phyloP scores from a whole-genome alignment of 306 rosid genomes.

The Quercus mongolica region DNA sequence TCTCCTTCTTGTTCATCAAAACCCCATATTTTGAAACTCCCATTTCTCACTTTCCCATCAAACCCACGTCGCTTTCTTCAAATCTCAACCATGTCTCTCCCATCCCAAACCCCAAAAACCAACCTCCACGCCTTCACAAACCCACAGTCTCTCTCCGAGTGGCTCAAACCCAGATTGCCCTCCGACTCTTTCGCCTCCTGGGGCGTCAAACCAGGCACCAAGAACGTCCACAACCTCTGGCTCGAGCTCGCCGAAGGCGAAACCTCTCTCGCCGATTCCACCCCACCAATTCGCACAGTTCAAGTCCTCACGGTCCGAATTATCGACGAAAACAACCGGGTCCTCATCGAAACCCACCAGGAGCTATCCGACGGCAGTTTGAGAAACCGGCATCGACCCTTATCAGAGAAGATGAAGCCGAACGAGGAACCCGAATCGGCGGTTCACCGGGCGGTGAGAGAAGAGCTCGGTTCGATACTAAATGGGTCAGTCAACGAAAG shows the following conservation, averaged over 20 bases:
- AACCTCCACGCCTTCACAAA: constrained; percentile 47
- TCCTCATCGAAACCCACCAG: constrained; percentile 70
- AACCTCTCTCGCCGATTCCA: constrained; percentile 66
- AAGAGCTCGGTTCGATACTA: constrained; percentile 78
- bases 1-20: neutral
- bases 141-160: constrained; percentile 74
- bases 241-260: constrained; percentile 86
- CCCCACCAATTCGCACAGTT: constrained; percentile 85
- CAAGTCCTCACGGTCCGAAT: constrained; percentile 66
- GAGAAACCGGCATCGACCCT: constrained; percentile 62
- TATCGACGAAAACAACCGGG: constrained; percentile 29
- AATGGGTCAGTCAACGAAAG: constrained; percentile 1
- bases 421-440: constrained; percentile 73
- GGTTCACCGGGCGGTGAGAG: constrained; percentile 61
- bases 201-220: constrained; percentile 91
- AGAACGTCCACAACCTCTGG: constrained; percentile 96
- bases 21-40: constrained; percentile 22
- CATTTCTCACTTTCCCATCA: constrained; percentile 34
- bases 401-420: constrained; percentile 98
- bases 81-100: constrained; percentile 66
- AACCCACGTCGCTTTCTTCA: constrained; percentile 59
- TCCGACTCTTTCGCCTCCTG: constrained; percentile 84
- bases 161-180: constrained; percentile 82
- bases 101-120: constrained; percentile 1
- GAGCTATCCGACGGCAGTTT: constrained; percentile 70